phyloP scores from a whole-genome alignment of 805 yeast species.

The Wickerhamiella musiphila region DNA sequence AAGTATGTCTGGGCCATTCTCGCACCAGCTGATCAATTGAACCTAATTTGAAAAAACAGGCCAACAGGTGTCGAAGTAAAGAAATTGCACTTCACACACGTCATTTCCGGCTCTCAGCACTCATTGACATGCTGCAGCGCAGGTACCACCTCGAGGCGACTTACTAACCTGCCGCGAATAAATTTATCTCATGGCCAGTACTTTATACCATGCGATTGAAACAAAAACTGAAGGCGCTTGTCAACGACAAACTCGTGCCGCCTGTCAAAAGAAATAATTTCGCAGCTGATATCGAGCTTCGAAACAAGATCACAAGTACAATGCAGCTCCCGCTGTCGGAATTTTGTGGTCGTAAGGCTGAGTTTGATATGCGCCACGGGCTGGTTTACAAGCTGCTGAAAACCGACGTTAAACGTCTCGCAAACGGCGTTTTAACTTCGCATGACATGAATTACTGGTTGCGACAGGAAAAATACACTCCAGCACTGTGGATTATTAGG shows the following conservation, averaged over 20 bases:
- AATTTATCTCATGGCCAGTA: not conserved
- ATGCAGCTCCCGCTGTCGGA: constrained; percentile 7
- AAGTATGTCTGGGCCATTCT: no score
- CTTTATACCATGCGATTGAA: constrained; percentile 3
- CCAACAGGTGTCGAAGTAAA: no score
- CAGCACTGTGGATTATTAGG: constrained; percentile 15
- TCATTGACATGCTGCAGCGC: no score
- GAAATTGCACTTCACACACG: no score
- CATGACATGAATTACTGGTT: constrained; percentile 15
- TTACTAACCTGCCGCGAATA: not conserved
- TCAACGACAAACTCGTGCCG: constrained; percentile 2
- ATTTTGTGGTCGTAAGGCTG: constrained; percentile 8
- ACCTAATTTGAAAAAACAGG: no score
- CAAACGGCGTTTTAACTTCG: constrained; percentile 11
- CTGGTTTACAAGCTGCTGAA: constrained; percentile 13
- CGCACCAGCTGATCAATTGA: no score
- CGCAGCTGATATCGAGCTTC: constrained; percentile 5
- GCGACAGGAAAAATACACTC: constrained; percentile 10
- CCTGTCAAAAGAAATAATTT: constrained; percentile 5
- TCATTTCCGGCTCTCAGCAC: no score
- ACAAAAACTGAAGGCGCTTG: constrained; percentile 7
- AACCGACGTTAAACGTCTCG: constrained; percentile 9
- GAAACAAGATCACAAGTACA: constrained; percentile 7
- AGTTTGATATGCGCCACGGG: constrained; percentile 14
- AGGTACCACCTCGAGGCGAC: no score